Base-by-base conservation (phyloP, 1,284 basidiomycete species). In the Tilletia walkeri region DNA sequence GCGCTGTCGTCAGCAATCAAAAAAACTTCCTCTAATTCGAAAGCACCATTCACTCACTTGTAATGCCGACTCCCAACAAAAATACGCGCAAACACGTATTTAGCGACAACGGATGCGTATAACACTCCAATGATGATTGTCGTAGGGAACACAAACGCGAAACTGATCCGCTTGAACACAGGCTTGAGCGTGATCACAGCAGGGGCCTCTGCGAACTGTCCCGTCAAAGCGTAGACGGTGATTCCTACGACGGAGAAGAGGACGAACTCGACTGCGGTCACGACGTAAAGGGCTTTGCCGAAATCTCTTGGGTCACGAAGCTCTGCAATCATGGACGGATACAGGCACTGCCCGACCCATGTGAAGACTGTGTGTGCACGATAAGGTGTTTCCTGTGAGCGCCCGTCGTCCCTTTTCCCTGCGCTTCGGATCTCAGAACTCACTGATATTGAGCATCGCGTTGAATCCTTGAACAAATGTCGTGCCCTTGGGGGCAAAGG, bases 141-240 rank as follows among this genome's bases (percentile, higher is more conserved):
- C 7, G 78, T 72, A 30, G 77, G 68, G 36, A 80, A 61, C 36
- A 75, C 78, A 50, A 79, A 77, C 2, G 70, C 70, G 65, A 87
- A 86, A 14, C 86, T 84, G 72, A 87, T 84, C 79, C 87, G 87
- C 74, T 86, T 86, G 80, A 84, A 86, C 3, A 80, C 67, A 0
- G 81, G 82, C 68, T 82, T 78, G 10, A 87, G 83, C 10, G 86
- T 86, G 2, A 86, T 87, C 73, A 87, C 86, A 0, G 86, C 87
- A 0, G 87, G 88, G 0, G 87, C 84, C 30, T 85, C 87, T 54
- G 88, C 86, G 77, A 87, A 87, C 79, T 87, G 86, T 75, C 72
- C 72, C 24, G 65, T 49, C 20, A 54, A 71, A n/a, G 41, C 39
- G 67, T 69, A 73, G 36, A 71, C 70, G 1, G 71, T 36, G 34